These are phyloP conservation scores for Bipolaris sorokiniana DNA, from an alignment of 2,329 filamentous ascomycete genomes.

Conservation along the genomic window DNA sequence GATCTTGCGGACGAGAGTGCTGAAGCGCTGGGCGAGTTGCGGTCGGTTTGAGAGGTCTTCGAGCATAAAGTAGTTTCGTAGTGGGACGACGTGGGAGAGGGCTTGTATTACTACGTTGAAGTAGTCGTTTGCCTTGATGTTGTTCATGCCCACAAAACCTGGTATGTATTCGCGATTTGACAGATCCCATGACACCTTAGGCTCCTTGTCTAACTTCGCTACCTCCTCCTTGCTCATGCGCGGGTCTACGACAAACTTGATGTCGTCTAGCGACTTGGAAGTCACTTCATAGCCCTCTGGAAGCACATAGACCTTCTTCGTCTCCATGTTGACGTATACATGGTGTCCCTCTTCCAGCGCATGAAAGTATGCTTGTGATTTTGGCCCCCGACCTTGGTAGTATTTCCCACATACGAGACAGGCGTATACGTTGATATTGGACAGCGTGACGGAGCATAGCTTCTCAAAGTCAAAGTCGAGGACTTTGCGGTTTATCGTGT, in stretches of 20 bases:
- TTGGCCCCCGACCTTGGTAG: conserved; percentile 90
- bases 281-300: conserved; percentile 97
- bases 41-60: conserved; percentile 76
- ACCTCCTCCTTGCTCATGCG: conserved; percentile 83
- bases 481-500: conserved; percentile 91
- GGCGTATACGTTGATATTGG: conserved; percentile 98
- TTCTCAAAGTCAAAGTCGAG: conserved; percentile 99
- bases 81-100: conserved; percentile 83
- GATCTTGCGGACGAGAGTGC: conserved; percentile 90
- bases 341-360: conserved; percentile 94
- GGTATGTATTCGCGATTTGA: conserved; percentile 85
- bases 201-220: conserved; percentile 72
- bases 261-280: conserved; percentile 93
- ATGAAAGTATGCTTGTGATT: conserved; percentile 97
- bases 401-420: conserved; percentile 98
- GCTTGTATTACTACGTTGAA: conserved; percentile 94
- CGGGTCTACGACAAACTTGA: conserved; percentile 96
- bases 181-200: conserved; percentile 74
- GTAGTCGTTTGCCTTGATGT: conserved; percentile 99
- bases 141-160: conserved; percentile 98
- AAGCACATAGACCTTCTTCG: conserved; percentile 86
- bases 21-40: conserved; percentile 86
- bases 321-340: conserved; percentile 97
- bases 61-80: conserved; percentile 90
- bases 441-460: conserved; percentile 91